Evolutionary conservation across 2,329 filamentous ascomycete species (phyloP).

Genomic region (Penicillium crustosum): DNA sequence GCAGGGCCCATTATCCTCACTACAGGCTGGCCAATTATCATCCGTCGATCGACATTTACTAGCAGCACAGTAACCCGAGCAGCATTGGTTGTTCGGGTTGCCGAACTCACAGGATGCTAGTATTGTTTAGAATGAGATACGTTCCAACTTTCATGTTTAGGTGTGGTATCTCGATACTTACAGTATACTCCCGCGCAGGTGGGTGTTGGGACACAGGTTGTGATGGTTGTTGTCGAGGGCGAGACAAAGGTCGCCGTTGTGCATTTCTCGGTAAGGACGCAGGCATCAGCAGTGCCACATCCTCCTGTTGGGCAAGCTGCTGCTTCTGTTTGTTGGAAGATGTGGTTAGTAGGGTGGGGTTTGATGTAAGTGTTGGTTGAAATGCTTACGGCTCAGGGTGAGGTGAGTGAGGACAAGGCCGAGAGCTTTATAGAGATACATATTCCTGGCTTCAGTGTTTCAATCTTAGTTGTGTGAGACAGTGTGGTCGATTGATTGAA

Average conservation of each 20-base stretch:
- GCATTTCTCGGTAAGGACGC: conserved; percentile 24
- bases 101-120: conserved; percentile 23
- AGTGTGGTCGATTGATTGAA: background rate
- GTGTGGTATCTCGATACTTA: conserved; percentile 9
- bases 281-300: conserved; percentile 22
- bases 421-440: conserved; percentile 1
- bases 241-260: conserved; percentile 24
- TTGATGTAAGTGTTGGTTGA: background rate
- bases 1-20: conserved; percentile 29
- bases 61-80: conserved; percentile 33
- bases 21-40: conserved; percentile 28
- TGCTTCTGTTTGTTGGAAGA: background rate
- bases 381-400: conserved; percentile 10
- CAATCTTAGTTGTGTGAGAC: background rate
- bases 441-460: background rate
- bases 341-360: background rate
- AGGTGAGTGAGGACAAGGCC: conserved; percentile 1
- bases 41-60: conserved; percentile 32
- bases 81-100: conserved; percentile 21
- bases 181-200: conserved; percentile 29
- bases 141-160: background rate
- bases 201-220: conserved; percentile 25
- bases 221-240: conserved; percentile 22
- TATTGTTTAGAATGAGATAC: background rate
- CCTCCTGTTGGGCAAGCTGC: conserved; percentile 1